phyloP scores from a whole-genome alignment of 352 stramenopile genomes.

The Globisporangium lucens region DNA sequence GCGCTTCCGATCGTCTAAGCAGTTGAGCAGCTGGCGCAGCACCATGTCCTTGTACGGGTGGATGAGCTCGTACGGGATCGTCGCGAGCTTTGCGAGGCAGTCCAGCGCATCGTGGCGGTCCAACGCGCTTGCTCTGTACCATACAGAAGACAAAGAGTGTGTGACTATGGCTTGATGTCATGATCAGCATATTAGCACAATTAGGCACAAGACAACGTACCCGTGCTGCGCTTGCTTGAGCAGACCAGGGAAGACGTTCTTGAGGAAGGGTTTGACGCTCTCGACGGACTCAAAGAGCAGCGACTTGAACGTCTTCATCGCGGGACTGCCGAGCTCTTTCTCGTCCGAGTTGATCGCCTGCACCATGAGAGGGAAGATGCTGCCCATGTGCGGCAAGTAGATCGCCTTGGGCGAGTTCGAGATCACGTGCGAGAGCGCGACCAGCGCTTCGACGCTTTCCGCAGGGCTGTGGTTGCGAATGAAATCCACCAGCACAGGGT shows the following conservation, averaged over 20 bases:
- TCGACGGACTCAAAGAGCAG: conserved; percentile 76
- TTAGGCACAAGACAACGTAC: conserved; percentile 29
- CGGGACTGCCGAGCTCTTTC: conserved; percentile 67
- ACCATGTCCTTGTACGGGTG: conserved; percentile 86
- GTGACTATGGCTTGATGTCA: neutral
- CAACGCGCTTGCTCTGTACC: conserved; percentile 45
- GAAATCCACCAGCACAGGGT: conserved; percentile 63
- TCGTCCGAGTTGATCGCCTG: conserved; percentile 78
- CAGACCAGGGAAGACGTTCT: conserved; percentile 79
- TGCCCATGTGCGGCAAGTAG: conserved; percentile 66
- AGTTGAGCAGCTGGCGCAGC: conserved; percentile 65
- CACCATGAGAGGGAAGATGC: conserved; percentile 84
- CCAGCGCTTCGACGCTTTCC: conserved; percentile 60
- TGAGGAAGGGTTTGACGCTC: conserved; percentile 79
- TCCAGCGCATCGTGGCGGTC: conserved; percentile 74
- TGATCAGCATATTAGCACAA: neutral
- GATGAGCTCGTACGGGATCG: conserved; percentile 84
- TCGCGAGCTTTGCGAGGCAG: conserved; percentile 72
- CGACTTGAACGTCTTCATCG: conserved; percentile 74
- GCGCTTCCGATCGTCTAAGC: conserved; percentile 85
- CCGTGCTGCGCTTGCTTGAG: conserved; percentile 80
- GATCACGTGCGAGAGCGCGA: conserved; percentile 78
- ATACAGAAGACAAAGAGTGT: neutral
- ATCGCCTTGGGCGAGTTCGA: conserved; percentile 78
- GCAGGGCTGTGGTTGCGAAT: conserved; percentile 42